Evolutionary conservation across 306 rosid species (phyloP).

Genomic region (Quercus robur): DNA sequence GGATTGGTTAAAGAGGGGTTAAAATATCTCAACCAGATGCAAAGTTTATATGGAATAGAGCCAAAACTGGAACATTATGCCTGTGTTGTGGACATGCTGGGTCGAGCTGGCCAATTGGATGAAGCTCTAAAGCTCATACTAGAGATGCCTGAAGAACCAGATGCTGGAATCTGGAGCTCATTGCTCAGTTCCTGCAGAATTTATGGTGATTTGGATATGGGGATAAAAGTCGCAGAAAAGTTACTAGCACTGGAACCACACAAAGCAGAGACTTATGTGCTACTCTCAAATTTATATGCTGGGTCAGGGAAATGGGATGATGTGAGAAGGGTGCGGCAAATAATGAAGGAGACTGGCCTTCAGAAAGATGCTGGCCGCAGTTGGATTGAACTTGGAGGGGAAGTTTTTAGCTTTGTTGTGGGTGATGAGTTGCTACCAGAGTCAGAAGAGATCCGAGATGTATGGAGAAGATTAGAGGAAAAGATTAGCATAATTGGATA

Average conservation of each 20-base stretch:
- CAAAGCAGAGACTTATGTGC: constrained; percentile 61
- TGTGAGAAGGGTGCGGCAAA: constrained; percentile 56
- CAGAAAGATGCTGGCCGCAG: constrained; percentile 74
- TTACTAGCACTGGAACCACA: constrained; percentile 55
- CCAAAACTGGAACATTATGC: constrained; percentile 80
- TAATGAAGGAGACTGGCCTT: constrained; percentile 65
- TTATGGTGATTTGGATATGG: constrained; percentile 53
- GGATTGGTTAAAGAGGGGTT: constrained; percentile 66
- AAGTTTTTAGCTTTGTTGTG: constrained; percentile 61
- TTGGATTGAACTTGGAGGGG: constrained; percentile 82
- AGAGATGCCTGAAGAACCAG: constrained; percentile 68
- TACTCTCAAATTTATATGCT: constrained; percentile 71
- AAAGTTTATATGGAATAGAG: constrained; percentile 39
- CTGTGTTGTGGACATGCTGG: constrained; percentile 79
- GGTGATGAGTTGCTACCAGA: constrained; percentile 41
- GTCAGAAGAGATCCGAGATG: constrained; percentile 40
- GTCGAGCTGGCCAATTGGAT: constrained; percentile 57
- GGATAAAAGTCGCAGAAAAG: constrained; percentile 48
- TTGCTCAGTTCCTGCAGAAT: constrained; percentile 76
- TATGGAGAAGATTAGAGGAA: constrained; percentile 64
- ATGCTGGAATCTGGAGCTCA: constrained; percentile 74
- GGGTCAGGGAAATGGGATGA: constrained; percentile 70
- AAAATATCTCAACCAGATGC: constrained; percentile 55
- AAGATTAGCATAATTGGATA: constrained; percentile 66
- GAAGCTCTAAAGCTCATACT: constrained; percentile 65